These are phyloP conservation scores for Balakata baccata DNA, from an alignment of 345 rosid genomes.

Conservation along the genomic window DNA sequence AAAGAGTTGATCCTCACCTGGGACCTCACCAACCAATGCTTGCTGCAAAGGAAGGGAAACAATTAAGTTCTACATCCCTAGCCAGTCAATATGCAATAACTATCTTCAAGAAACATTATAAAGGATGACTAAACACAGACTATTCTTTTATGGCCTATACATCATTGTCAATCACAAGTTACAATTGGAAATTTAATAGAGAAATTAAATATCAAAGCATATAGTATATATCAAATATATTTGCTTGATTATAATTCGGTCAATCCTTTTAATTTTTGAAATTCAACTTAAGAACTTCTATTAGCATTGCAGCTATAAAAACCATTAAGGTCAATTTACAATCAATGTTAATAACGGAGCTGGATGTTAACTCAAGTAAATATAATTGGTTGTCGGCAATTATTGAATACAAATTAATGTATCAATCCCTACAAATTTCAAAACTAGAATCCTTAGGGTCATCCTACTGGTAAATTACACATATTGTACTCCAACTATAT, in stretches of 20 bases:
- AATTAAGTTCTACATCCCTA: not conserved
- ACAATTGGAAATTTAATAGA: not conserved
- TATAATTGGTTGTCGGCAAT: not conserved
- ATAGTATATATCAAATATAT: not conserved
- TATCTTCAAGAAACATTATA: too few species aligned
- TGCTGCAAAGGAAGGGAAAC: conserved; percentile 44
- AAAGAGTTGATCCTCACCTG: conserved; percentile 89
- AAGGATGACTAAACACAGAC: too few species aligned
- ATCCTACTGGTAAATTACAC: too few species aligned
- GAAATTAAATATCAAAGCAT: too few species aligned
- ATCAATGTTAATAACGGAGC: too few species aligned
- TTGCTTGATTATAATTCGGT: too few species aligned
- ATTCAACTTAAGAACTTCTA: not conserved
- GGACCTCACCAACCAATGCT: conserved; percentile 92
- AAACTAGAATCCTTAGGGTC: too few species aligned
- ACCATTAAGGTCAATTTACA: not conserved
- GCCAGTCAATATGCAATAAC: not conserved
- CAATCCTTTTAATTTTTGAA: not conserved
- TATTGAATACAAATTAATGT: too few species aligned
- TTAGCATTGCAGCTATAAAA: not conserved
- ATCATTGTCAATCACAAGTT: not conserved
- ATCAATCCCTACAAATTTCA: too few species aligned
- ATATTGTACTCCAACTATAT: too few species aligned
- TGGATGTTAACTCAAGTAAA: not conserved
- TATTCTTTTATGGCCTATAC: too few species aligned